These are phyloP conservation scores for Geosiphon pyriformis DNA, from an alignment of 192 early-diverging fungal species.

Conservation along the genomic window DNA sequence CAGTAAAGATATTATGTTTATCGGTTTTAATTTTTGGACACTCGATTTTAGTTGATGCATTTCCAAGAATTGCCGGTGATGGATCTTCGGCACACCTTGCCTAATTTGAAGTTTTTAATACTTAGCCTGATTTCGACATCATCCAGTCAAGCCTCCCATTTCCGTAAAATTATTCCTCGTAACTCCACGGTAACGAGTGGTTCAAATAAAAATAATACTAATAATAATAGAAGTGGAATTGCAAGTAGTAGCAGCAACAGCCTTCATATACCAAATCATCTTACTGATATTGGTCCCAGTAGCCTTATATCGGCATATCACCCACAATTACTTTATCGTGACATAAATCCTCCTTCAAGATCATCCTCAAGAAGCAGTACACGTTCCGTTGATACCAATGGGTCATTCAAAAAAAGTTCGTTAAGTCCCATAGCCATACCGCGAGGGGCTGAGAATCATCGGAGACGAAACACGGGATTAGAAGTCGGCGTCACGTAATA, in stretches of 20 bases:
- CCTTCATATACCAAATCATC: neutral
- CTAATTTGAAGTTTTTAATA: slow-evolving; percentile 62
- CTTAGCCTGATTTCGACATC: slow-evolving; percentile 44
- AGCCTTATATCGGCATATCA: neutral
- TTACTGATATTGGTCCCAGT: neutral
- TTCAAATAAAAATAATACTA: neutral
- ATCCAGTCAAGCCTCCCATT: slow-evolving; percentile 4
- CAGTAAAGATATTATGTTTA: neutral
- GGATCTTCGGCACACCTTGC: slow-evolving; percentile 67
- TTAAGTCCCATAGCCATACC: neutral
- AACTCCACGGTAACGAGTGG: neutral
- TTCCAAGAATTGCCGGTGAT: slow-evolving; percentile 54
- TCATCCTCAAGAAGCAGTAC: neutral
- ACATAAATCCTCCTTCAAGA: neutral
- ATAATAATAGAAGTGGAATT: slow-evolving; percentile 6
- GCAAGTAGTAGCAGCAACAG: neutral
- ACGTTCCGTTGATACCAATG: neutral
- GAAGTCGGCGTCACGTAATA: slow-evolving; percentile 9
- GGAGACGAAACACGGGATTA: neutral
- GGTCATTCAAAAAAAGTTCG: neutral
- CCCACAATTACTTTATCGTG: neutral
- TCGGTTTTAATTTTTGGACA: neutral
- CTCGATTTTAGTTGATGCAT: slow-evolving; percentile 60
- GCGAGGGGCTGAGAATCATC: neutral
- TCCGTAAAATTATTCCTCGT: slow-evolving; percentile 20